A percentile compares a stretch with the other conserved stretches of the same genome.
Conservation (phyloP, 805 yeast species). For the Scheffersomyces stipitis region DNA sequence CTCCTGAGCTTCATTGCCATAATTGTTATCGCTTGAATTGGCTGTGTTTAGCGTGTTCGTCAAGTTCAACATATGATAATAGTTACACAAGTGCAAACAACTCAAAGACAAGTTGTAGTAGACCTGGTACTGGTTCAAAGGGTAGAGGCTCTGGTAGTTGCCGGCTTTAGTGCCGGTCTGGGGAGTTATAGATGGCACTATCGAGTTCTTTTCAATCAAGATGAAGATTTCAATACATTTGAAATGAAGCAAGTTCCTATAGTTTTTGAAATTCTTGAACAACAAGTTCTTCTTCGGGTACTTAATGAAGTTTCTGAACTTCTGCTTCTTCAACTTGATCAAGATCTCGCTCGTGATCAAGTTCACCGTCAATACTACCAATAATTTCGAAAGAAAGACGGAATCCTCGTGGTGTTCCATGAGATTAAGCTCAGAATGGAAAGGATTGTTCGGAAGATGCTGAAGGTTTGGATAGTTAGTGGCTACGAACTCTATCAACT, state of each 20-base stretch:
- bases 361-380: constrained; percentile 25
- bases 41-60: constrained; percentile 21
- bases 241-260: constrained; percentile 24
- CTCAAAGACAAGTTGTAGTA: constrained; percentile 30
- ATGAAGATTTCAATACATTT: constrained; percentile 29
- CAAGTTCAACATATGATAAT: constrained; percentile 28
- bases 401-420: constrained; percentile 26
- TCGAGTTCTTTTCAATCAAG: constrained; percentile 19
- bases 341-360: constrained; percentile 29
- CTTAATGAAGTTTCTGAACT: constrained; percentile 19
- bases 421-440: constrained; percentile 14
- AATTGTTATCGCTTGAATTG: constrained; percentile 11
- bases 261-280: constrained; percentile 20
- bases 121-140: constrained; percentile 23
- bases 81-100: constrained; percentile 29
- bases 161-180: constrained; percentile 6
- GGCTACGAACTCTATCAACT: constrained; percentile 22
- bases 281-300: constrained; percentile 15
- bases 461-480: constrained; percentile 10
- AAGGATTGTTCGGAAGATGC: constrained; percentile 1
- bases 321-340: constrained; percentile 27
- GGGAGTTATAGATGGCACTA: constrained; percentile 17
- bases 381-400: constrained; percentile 23
- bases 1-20: constrained; percentile 22
- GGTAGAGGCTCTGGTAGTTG: constrained; percentile 11